Base-by-base conservation (phyloP, 805 yeast genomes). In the Metschnikowia gelsemii region DNA sequence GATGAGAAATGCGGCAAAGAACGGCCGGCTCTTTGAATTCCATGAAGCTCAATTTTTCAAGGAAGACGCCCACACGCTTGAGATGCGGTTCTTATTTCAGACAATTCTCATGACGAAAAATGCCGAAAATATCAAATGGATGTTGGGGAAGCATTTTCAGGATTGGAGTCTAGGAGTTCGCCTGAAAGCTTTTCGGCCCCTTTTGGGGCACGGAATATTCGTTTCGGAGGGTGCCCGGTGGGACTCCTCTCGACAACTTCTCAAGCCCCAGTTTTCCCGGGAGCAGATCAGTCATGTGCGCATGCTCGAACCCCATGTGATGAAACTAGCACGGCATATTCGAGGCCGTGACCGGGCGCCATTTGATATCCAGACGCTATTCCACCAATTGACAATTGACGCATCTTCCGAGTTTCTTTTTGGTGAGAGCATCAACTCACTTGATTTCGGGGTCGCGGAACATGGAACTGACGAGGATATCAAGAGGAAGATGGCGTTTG, bases 381-480 rank as follows among this genome's bases (percentile, higher is more conserved):
- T 44, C 23, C 49, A 35, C 40, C 39, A 34, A 7, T 57, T 66
- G 16, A 67, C 73, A 12, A 56, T 68, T 41, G 74, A 69, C 48
- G 61, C 70, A 20, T 63, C 73, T 8, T 58, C 71, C 18, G 73
- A 69, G 51, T 67, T 68, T 48, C 59, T 69, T 40, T 65, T 69
- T 54, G 74, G 74, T 17, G 68, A 64, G 35, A 36, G 20, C 9
- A n/a, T n/a, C 20, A 29, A 29, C 19, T 29, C 32, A 9, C 16
- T 29, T 5, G 12, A 16, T 29, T n/a, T n/a, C 16, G 32, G 11
- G 2, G 11, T 16, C 9, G 2, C 20, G 3, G 20, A 17, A 29
- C 8, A n/a, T 29, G 32, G 12, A 17, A 29, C 16, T 8, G 32
- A 26, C 14, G 7, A 2, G 20, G 19, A 5, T 14, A 29, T 13